phyloP scores from a whole-genome alignment of 139 green algal species.

The Tetraselmis chui region DNA sequence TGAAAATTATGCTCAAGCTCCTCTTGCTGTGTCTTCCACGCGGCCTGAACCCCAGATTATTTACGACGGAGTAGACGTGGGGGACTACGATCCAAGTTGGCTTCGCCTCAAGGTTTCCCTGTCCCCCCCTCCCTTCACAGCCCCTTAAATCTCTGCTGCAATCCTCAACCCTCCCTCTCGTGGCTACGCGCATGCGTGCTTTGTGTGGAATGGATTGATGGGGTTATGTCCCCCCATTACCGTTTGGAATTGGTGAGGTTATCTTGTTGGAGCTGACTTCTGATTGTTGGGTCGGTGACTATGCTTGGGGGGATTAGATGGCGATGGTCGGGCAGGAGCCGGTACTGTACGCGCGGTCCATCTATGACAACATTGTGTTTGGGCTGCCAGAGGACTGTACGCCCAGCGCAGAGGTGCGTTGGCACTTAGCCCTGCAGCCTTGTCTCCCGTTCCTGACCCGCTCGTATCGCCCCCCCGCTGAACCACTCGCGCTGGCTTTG shows the following conservation, averaged over 20 bases:
- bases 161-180: too few species aligned
- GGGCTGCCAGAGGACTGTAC: conserved; percentile 58
- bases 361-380: conserved; percentile 78
- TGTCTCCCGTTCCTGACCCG: background rate
- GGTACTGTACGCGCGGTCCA: conserved; percentile 68
- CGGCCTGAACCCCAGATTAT: background rate
- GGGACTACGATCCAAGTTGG: conserved; percentile 49
- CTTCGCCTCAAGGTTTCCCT: conserved; percentile 30
- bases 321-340: conserved; percentile 76
- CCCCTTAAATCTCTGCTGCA: too few species aligned
- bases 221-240: background rate
- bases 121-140: too few species aligned
- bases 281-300: background rate
- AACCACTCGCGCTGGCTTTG: too few species aligned
- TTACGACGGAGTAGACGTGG: conserved; percentile 61
- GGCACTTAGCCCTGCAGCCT: background rate
- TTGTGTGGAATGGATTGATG: conserved; percentile 2
- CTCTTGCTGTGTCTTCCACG: too few species aligned
- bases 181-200: background rate
- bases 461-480: background rate
- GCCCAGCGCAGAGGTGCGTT: background rate
- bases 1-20: too few species aligned
- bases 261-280: too few species aligned
- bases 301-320: conserved; percentile 26
- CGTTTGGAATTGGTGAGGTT: background rate